Base-by-base conservation (phyloP, 768 basidiomycete species). In the Mycena galopus region DNA sequence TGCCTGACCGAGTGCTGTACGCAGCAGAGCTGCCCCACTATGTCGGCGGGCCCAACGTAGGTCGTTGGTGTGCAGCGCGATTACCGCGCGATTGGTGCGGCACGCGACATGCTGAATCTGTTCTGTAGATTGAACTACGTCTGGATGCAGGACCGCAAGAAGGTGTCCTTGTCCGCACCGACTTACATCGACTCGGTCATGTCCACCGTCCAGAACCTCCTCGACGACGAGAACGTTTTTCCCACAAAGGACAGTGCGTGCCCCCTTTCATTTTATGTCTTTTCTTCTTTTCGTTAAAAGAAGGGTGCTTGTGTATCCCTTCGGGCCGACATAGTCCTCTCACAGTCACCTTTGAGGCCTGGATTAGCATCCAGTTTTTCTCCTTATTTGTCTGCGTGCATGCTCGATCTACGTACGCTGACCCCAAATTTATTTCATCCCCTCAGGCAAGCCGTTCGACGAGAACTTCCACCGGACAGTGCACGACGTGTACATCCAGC, bases 111-210 rank as follows among this genome's bases (percentile, higher is more conserved):
- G 44, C 35, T 58, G 50, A 63, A 70, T 25, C 25, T 51, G 10
- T 57, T 7, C n/a, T n/a, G 30, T 51, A 98, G 96, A 37, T 85
- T 98, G 79, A 96, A 95, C 82, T 98, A 98, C 83, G 92, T 92
- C 1, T 99, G 97, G 97, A 92, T 94, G 78, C 93, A 95, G 77
- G 94, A 92, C 78, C 94, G 96, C 69, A 95, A 96, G 79, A 92
- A 93, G 71, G 92, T 96, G 29, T 86, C 93, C 74, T 87, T 98
- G 0, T 92, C 97, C 1, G 97, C 97, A 17, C 96, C 97, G 8
- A 97, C 95, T 1, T 98, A 98, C 82, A 96, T 98, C 77, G 97
- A 98, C 86, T 97, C 95, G 74, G 97, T 98, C 77, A 96, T 98
- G 93, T 96, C 96, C 5, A 96, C 96, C 87, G 90, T 98, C 30